Evolutionary conservation across 306 rosid genomes (phyloP), one percentile per base, ranked within the genome.

Genomic region (Prunus davidiana): DNA sequence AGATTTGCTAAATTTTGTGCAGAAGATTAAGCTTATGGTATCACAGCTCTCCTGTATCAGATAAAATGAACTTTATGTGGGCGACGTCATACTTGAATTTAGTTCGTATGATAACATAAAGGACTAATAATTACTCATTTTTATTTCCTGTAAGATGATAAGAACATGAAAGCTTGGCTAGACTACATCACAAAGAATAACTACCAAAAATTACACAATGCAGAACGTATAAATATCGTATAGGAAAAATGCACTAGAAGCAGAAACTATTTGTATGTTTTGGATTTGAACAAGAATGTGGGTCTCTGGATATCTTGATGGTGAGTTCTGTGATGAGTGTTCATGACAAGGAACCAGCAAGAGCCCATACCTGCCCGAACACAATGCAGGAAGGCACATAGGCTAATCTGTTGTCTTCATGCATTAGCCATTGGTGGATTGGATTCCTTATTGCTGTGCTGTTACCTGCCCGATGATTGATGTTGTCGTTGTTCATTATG

Each of bases 401-500:
- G 51, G 45, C 69, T 62, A 51, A 71, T 56, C 64, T 18, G 49
- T 24, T 62, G 76, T 34, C 28, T 34, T 24, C 64, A 50, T 76
- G 49, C 55, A 64, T 8, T 63, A 52, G 61, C 15, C 72, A 71
- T 27, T 55, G 24, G 69, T 45, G 45, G 38, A 74, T 13, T 22
- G 45, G 38, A 74, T 25, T 22, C 64, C 66, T 78, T 11, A 7
- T 43, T 13, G 51, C 69, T 27, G 50, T 71, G 75, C 71, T 45
- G 76, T 45, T 69, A 69, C 69, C 72, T 75, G 20, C 77, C 77
- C 13, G 13, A 86, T 54, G 84, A 75, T 60, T 79, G 67, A 30
- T 30, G 85, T 60, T 69, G 81, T 76, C 88, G 79, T 81, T 76
- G 97, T 81, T 92, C 99, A 74, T 78, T 95, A 73, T 90, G 87